Conservation (phyloP, 306 rosid species). For the Cicer judaicum region DNA sequence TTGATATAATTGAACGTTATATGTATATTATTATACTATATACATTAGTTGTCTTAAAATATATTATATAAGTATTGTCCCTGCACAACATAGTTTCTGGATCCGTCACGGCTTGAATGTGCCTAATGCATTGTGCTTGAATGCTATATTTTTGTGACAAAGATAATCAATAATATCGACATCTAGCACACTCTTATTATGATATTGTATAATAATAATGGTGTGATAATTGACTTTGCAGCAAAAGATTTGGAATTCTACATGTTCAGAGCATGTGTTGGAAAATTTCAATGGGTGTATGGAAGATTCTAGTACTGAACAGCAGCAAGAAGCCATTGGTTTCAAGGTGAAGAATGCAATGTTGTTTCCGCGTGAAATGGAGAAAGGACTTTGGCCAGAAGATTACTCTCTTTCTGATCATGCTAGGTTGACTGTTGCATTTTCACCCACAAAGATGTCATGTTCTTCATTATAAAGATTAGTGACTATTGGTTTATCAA, state of each 20-base stretch:
- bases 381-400: slow-evolving; percentile 86
- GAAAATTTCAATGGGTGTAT: slow-evolving; percentile 48
- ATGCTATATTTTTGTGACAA: slow-evolving; percentile 1
- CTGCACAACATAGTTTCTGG: background rate
- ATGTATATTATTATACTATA: too few relatives aligned
- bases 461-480: slow-evolving; percentile 36
- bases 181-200: slow-evolving; percentile 15
- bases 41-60: too few relatives aligned
- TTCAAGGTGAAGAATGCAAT: slow-evolving; percentile 76
- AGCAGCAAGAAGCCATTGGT: slow-evolving; percentile 57
- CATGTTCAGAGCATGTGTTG: slow-evolving; percentile 51
- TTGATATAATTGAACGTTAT: too few relatives aligned
- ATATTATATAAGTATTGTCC: too few relatives aligned
- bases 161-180: slow-evolving; percentile 12
- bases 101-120: background rate
- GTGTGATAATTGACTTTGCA: slow-evolving; percentile 50
- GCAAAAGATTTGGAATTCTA: slow-evolving; percentile 72
- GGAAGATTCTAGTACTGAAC: slow-evolving; percentile 41
- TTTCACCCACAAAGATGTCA: slow-evolving; percentile 62
- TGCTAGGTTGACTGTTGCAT: slow-evolving; percentile 65
- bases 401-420: slow-evolving; percentile 87
- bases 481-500: background rate
- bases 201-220: slow-evolving; percentile 17
- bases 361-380: slow-evolving; percentile 75
- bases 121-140: slow-evolving; percentile 15